Conservation (phyloP, 2,329 filamentous ascomycete species). For the Aspergillus fijiensis region DNA sequence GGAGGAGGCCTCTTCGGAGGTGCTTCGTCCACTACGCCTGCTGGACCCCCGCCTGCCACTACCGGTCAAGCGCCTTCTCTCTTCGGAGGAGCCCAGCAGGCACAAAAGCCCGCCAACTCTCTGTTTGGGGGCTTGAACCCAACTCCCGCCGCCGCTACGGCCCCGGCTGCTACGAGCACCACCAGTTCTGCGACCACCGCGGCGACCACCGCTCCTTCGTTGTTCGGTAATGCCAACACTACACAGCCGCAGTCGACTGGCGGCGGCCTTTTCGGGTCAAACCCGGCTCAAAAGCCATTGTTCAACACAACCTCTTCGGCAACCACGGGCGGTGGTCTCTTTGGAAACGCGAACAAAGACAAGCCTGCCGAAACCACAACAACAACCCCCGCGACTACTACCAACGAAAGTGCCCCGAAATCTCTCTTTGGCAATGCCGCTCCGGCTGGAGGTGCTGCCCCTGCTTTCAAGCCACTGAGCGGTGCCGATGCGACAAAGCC, state of each 20-base stretch:
- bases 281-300: slow-evolving; percentile 28
- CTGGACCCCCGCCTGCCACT: slow-evolving; percentile 44
- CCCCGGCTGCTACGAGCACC: slow-evolving; percentile 28
- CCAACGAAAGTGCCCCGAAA: slow-evolving; percentile 27
- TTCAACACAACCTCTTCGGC: slow-evolving; percentile 27
- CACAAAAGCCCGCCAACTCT: slow-evolving; percentile 26
- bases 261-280: slow-evolving; percentile 30
- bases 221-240: slow-evolving; percentile 13
- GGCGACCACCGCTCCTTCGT: slow-evolving; percentile 23
- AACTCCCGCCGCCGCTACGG: slow-evolving; percentile 20
- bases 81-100: slow-evolving; percentile 24
- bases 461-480: slow-evolving; percentile 28
- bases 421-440: slow-evolving; percentile 27
- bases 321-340: slow-evolving; percentile 12
- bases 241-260: slow-evolving; percentile 27
- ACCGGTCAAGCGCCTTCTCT: slow-evolving; percentile 30
- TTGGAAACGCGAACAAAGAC: slow-evolving; percentile 28
- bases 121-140: slow-evolving; percentile 31
- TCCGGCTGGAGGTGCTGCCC: neutral
- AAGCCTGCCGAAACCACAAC: slow-evolving; percentile 28
- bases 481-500: slow-evolving; percentile 27
- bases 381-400: slow-evolving; percentile 23
- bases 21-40: slow-evolving; percentile 51
- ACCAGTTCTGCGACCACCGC: slow-evolving; percentile 24
- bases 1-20: slow-evolving; percentile 38